Conservation (phyloP, 1,139 yeast species). For the Blastobotrys illinoisensis region DNA sequence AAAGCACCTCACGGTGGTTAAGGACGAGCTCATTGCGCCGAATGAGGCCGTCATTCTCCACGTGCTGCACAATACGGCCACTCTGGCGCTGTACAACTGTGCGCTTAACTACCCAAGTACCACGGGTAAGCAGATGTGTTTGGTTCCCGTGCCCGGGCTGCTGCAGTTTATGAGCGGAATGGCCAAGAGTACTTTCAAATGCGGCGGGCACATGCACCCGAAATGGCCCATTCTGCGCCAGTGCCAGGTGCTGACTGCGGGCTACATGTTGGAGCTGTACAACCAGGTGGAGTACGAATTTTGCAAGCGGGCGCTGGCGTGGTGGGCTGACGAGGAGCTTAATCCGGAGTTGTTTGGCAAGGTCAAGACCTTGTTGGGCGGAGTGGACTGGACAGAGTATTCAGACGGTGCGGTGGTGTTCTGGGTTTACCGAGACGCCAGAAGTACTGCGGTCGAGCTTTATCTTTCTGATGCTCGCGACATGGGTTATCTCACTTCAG, state of each 20-base stretch:
- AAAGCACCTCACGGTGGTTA: slow-evolving; percentile 19
- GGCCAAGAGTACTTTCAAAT: slow-evolving; percentile 22
- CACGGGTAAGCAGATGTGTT: slow-evolving; percentile 17
- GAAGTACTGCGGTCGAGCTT: slow-evolving; percentile 20
- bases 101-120: slow-evolving; percentile 14
- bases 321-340: slow-evolving; percentile 15
- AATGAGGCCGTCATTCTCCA: slow-evolving; percentile 21
- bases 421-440: slow-evolving; percentile 21
- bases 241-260: slow-evolving; percentile 16
- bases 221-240: slow-evolving; percentile 20
- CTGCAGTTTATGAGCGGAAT: slow-evolving; percentile 21
- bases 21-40: slow-evolving; percentile 21
- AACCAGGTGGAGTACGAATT: slow-evolving; percentile 17
- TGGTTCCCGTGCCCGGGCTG: slow-evolving; percentile 22
- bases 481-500: background rate
- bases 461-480: slow-evolving; percentile 9
- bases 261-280: slow-evolving; percentile 16
- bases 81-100: slow-evolving; percentile 15
- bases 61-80: slow-evolving; percentile 19
- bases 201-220: slow-evolving; percentile 15
- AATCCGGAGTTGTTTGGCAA: slow-evolving; percentile 14
- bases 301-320: slow-evolving; percentile 19
- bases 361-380: slow-evolving; percentile 16
- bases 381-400: slow-evolving; percentile 18
- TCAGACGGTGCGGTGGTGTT: slow-evolving; percentile 21